Conservation (phyloP, 106 monocot species). For the Acorus gramineus region DNA sequence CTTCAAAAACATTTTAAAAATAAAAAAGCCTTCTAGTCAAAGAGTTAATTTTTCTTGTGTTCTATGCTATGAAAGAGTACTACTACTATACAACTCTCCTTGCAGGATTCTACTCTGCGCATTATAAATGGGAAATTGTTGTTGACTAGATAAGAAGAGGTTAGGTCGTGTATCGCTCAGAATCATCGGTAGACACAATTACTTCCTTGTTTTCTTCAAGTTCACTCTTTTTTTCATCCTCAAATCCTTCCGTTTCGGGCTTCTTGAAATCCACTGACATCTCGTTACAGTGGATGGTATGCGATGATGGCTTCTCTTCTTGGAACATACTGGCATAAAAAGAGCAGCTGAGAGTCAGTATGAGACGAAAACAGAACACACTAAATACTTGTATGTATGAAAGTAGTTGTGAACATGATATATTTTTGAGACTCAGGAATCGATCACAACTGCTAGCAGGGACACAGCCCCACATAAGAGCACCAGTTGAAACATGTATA, state of each 20-base stretch:
- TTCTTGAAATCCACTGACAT: slow-evolving; percentile 20
- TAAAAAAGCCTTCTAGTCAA: too few relatives aligned
- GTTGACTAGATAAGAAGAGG: background rate
- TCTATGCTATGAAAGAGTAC: too few relatives aligned
- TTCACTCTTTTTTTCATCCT: slow-evolving; percentile 4
- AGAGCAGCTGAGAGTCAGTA: background rate
- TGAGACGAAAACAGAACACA: background rate
- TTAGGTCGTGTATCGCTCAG: slow-evolving; percentile 23
- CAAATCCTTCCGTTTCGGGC: background rate
- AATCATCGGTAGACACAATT: slow-evolving; percentile 8
- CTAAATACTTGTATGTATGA: background rate
- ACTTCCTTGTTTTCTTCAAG: too few relatives aligned
- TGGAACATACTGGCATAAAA: slow-evolving; percentile 60
- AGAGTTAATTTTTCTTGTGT: too few relatives aligned
- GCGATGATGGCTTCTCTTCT: slow-evolving; percentile 59
- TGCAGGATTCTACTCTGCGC: too few relatives aligned
- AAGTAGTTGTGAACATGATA: background rate
- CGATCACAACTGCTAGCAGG: too few relatives aligned
- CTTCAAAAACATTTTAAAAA: too few relatives aligned
- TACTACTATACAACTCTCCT: too few relatives aligned
- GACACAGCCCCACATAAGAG: too few relatives aligned
- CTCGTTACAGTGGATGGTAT: slow-evolving; percentile 68
- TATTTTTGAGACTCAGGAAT: background rate
- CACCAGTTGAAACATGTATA: too few relatives aligned
- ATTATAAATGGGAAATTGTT: too few relatives aligned